Evolutionary conservation across 345 rosid genomes (phyloP).

Genomic region (Citrus hindsii): DNA sequence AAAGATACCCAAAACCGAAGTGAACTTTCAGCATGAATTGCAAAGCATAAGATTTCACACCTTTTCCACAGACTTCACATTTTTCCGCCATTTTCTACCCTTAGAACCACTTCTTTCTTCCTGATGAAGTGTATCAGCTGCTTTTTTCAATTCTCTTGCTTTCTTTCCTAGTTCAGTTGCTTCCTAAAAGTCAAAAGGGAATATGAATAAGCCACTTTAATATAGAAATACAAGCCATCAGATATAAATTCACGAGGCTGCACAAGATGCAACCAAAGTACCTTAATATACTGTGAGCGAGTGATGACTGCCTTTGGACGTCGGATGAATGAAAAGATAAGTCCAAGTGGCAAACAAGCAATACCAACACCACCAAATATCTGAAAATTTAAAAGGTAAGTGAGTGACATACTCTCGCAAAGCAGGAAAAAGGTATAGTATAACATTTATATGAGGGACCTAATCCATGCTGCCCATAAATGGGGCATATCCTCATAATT

Average conservation of each 20-base stretch:
- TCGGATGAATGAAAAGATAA: conserved; percentile 84
- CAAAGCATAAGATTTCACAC: conserved; percentile 24
- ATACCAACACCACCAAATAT: conserved; percentile 99
- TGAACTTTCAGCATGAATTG: not conserved
- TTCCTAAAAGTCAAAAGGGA: conserved; percentile 53
- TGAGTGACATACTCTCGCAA: not conserved
- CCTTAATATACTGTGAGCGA: conserved; percentile 98
- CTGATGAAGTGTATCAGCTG: conserved; percentile 92
- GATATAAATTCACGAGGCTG: not conserved
- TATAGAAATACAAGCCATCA: not conserved
- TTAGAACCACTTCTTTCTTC: conserved; percentile 95
- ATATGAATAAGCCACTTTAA: conserved; percentile 6
- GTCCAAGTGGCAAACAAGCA: conserved; percentile 92
- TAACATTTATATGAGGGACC: not conserved
- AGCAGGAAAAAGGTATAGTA: not conserved
- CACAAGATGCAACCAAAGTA: conserved; percentile 18
- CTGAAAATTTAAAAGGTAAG: conserved; percentile 34
- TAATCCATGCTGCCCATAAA: not conserved
- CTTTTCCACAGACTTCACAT: conserved; percentile 94
- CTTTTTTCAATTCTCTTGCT: conserved; percentile 91
- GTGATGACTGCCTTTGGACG: conserved; percentile 99
- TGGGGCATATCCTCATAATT: not conserved
- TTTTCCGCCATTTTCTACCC: conserved; percentile 97
- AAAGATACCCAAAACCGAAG: not conserved
- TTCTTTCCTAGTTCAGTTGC: conserved; percentile 99